Conservation (phyloP, 2,329 filamentous ascomycete genomes). For the Aspergillus intermedius region DNA sequence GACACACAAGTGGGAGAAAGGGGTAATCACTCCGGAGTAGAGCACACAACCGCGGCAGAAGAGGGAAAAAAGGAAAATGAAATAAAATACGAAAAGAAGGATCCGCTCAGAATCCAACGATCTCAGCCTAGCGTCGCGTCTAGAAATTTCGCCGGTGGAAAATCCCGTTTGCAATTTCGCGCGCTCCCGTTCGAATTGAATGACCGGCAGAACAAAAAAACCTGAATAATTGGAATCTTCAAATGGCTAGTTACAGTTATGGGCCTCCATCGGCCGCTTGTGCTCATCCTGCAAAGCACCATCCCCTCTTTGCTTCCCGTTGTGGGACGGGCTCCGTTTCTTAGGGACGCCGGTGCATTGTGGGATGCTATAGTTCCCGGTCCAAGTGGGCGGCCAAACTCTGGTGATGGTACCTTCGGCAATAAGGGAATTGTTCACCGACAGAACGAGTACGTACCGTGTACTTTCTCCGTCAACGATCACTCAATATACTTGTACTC, state of each 20-base stretch:
- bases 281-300: not conserved
- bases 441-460: no score
- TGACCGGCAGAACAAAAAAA: not conserved
- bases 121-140: constrained; percentile 14
- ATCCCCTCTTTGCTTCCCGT: constrained; percentile 18
- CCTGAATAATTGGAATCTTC: constrained; percentile 4
- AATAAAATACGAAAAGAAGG: not conserved
- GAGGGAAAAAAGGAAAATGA: not conserved
- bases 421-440: no score
- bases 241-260: constrained; percentile 2
- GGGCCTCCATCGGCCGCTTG: no score
- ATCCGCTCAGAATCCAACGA: constrained; percentile 13
- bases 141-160: constrained; percentile 20
- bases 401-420: no score
- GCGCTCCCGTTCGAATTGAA: not conserved
- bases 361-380: constrained; percentile 6
- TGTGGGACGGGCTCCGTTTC: constrained; percentile 19
- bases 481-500: no score
- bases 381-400: constrained; percentile 7
- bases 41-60: not conserved
- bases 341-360: constrained; percentile 12
- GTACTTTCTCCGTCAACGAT: no score
- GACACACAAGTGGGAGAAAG: not conserved
- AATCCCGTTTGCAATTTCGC: constrained; percentile 1
- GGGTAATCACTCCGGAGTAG: not conserved